A percentile compares a stretch with the other conserved stretches of the same genome.
Conservation (phyloP, 306 rosid species). For the Hippophae gyantsensis region DNA sequence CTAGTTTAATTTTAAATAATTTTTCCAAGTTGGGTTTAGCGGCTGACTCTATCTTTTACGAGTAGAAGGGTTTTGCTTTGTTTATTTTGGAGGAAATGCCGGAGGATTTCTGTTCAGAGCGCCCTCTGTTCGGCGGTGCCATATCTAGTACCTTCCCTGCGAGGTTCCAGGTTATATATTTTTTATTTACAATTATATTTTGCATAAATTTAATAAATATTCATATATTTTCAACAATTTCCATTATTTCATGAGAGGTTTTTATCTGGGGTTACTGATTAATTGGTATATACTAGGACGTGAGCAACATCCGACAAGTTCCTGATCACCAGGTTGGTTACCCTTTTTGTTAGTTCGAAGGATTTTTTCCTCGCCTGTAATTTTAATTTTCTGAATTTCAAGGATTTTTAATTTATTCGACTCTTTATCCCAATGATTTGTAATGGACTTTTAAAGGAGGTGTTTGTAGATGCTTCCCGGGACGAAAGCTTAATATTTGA, state of each 20-base stretch:
- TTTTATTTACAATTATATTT: neutral
- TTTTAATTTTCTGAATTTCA: neutral
- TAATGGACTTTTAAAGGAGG: constrained; percentile 37
- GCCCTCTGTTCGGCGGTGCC: constrained; percentile 59
- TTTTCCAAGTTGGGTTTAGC: neutral
- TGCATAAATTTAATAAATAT: neutral
- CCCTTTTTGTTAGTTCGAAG: neutral
- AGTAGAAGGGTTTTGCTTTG: no score
- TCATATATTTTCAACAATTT: neutral
- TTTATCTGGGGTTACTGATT: neutral
- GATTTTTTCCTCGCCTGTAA: neutral
- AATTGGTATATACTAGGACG: constrained; percentile 38
- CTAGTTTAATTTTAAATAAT: neutral
- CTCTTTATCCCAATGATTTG: neutral
- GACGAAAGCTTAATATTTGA: constrained; percentile 85
- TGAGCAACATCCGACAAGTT: constrained; percentile 67
- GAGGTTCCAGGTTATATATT: constrained; percentile 52
- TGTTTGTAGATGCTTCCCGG: constrained; percentile 57
- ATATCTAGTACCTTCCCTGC: constrained; percentile 52
- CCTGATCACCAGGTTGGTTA: constrained; percentile 75
- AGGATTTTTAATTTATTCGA: neutral
- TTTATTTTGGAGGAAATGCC: constrained; percentile 27
- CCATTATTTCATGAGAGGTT: neutral
- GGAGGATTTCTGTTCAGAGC: constrained; percentile 32
- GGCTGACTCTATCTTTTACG: neutral